These are phyloP conservation scores for Chrysosporium queenslandicum DNA, from an alignment of 2,329 filamentous ascomycete species.

Conservation along the genomic window DNA sequence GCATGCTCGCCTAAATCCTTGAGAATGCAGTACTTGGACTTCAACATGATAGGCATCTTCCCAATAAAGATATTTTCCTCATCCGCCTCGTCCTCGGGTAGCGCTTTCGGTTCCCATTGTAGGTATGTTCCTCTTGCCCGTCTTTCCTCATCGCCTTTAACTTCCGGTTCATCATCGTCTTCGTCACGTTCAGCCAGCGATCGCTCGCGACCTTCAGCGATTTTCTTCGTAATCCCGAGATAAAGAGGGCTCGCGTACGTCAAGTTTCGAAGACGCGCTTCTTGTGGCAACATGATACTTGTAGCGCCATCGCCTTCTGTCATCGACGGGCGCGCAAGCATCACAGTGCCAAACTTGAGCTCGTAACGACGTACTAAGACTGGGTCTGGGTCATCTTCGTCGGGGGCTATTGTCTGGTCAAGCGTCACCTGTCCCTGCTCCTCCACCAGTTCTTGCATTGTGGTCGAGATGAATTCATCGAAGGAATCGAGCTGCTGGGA, in stretches of 20 bases:
- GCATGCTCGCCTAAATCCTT: constrained; percentile 73
- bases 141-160: constrained; percentile 45
- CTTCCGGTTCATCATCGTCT: constrained; percentile 37
- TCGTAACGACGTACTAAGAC: constrained; percentile 87
- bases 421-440: constrained; percentile 88
- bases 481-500: constrained; percentile 98
- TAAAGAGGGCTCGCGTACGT: constrained; percentile 92
- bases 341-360: constrained; percentile 84
- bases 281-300: constrained; percentile 78
- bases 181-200: constrained; percentile 59
- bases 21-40: constrained; percentile 89
- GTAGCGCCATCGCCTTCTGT: constrained; percentile 88
- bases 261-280: constrained; percentile 87
- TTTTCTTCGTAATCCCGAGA: constrained; percentile 74
- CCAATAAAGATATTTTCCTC: constrained; percentile 78
- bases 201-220: constrained; percentile 71
- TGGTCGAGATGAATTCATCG: constrained; percentile 89
- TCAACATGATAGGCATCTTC: constrained; percentile 95
- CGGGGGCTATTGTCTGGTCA: constrained; percentile 77
- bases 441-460: constrained; percentile 86
- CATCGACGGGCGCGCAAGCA: constrained; percentile 79
- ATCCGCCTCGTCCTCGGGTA: constrained; percentile 45
- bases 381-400: constrained; percentile 59
- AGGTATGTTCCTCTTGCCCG: constrained; percentile 35
- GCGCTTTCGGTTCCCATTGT: constrained; percentile 40